Evolutionary conservation across 148 eudicot genomes (phyloP).

Genomic region (Cornus suecica): DNA sequence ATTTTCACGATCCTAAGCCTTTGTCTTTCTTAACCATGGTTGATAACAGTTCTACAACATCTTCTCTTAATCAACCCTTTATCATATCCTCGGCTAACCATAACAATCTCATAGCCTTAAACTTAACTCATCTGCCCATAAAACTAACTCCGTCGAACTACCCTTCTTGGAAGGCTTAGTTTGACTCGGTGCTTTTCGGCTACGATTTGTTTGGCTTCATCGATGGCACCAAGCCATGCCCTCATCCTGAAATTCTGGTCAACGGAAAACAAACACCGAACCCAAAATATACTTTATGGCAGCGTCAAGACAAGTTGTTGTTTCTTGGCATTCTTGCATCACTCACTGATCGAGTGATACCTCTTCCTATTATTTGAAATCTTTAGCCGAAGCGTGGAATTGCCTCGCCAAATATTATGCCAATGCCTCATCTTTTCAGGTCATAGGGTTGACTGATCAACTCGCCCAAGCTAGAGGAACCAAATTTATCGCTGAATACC

Average conservation of each 20-base stretch:
- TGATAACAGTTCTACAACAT: too few relatives aligned
- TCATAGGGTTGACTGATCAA: slow-evolving; percentile 6
- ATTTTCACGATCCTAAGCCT: too few relatives aligned
- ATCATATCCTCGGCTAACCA: too few relatives aligned
- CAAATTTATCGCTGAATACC: background rate
- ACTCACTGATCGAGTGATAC: background rate
- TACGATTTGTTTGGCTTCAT: slow-evolving; percentile 1
- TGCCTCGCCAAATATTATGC: slow-evolving; percentile 9
- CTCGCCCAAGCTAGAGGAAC: slow-evolving; percentile 2
- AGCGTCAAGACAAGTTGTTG: background rate
- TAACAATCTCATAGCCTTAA: too few relatives aligned
- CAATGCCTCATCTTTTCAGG: background rate
- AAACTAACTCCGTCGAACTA: too few relatives aligned
- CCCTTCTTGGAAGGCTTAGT: too few relatives aligned
- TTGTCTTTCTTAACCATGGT: too few relatives aligned
- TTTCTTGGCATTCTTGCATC: slow-evolving; percentile 11
- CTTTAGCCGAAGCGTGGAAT: slow-evolving; percentile 1
- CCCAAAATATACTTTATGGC: background rate
- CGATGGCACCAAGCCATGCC: slow-evolving; percentile 4
- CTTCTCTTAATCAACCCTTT: too few relatives aligned
- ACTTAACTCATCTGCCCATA: too few relatives aligned
- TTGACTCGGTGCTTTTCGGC: too few relatives aligned
- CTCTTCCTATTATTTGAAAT: background rate
- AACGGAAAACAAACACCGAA: background rate
- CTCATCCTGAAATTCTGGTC: background rate